Base-by-base conservation (phyloP, 1,139 yeast genomes). In the Geotrichum candidum region DNA sequence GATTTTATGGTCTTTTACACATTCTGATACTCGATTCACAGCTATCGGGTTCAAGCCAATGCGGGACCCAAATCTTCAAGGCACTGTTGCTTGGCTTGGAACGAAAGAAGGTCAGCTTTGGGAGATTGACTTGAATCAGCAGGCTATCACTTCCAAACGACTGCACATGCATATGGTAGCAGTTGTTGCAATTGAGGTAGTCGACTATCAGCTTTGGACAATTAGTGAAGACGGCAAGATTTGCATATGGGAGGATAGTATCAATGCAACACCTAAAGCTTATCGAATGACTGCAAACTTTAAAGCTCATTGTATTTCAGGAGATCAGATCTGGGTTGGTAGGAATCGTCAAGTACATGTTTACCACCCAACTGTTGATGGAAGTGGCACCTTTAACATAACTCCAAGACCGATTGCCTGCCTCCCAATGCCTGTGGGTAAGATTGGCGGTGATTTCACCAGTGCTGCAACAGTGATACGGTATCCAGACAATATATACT, bases 191-290 rank as follows among this genome's bases (percentile, higher is more conserved):
- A 73, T 74, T 18, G 67, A 61, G n/a, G 65, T 69, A 3, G 66
- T 67, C 11, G 68, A 67, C 9, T 60, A 64, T 22, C 68, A 67
- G 11, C 64, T 74, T 59, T 76, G 78, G 77, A 72, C 78, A 0
- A 56, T 78, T 56, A 76, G 78, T 54, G 77, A 74, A 3, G 78
- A 76, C 46, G 80, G 81, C 1, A 74, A 75, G 54, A 61, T 77
- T 1, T 72, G 74, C 59, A 65, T 75, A 1, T 78, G 80, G 80
- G 66, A 66, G 9, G 65, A 64, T 3, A 67, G 65, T 31, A 57
- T 74, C 31, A 60, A 66, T 18, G 66, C 64, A 15, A 64, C 67
- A 2, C 77, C 78, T 25, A 67, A 69, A 53, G 65, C 76, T 0
- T 69, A 66, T 51, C 68, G 79, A 3, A 70, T 73, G 11, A 68